Evolutionary conservation across 345 rosid genomes (phyloP).

Genomic region (Populus deltoides): DNA sequence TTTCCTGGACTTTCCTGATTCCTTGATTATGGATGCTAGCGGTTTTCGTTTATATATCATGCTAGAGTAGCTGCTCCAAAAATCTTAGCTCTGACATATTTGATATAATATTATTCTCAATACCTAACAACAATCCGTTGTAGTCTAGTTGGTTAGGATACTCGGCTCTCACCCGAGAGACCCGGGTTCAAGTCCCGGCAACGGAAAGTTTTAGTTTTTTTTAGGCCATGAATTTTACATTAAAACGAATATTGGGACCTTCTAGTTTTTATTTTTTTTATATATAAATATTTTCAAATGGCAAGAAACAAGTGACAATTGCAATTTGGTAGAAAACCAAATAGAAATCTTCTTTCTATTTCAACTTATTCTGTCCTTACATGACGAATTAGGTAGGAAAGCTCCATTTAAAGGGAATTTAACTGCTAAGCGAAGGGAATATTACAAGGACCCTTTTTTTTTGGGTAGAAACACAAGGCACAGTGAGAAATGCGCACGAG

Average conservation of each 20-base stretch:
- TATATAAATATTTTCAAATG: too few relatives aligned
- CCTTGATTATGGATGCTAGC: neutral
- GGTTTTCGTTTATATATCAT: accelerated
- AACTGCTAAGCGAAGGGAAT: neutral
- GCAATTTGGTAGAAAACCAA: too few relatives aligned
- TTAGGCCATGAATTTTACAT: too few relatives aligned
- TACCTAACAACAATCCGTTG: conserved; percentile 16
- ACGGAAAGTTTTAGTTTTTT: conserved; percentile 11
- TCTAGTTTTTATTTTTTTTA: too few relatives aligned
- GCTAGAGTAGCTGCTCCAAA: accelerated
- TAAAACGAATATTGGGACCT: too few relatives aligned
- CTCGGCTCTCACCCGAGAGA: conserved; percentile 76
- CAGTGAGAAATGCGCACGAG: neutral
- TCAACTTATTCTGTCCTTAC: neutral
- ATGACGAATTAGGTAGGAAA: neutral
- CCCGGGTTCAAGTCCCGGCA: conserved; percentile 75
- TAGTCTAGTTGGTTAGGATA: conserved; percentile 68
- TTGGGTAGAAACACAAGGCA: neutral
- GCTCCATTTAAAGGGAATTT: neutral
- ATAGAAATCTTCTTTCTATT: too few relatives aligned
- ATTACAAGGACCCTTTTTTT: neutral
- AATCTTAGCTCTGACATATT: accelerated
- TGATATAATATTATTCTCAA: too few relatives aligned
- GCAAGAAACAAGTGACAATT: too few relatives aligned
- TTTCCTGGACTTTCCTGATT: neutral